Evolutionary conservation across 345 rosid species (phyloP), one percentile per base, ranked within the genome.

Genomic region (Pseudoturritis turrita): DNA sequence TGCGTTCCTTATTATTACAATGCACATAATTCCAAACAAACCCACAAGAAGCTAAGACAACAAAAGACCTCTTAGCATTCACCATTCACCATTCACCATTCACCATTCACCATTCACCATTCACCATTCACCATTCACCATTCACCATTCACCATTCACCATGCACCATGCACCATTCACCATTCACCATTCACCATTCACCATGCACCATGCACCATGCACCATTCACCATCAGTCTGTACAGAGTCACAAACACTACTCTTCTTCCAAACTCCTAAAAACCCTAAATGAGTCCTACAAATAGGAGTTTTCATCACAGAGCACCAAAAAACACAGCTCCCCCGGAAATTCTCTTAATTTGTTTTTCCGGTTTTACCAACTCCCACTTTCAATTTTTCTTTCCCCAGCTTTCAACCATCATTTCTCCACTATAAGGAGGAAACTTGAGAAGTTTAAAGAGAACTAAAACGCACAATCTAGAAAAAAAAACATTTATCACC

Each of bases 271-370:
- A 61, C 70, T 49, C 67, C 72, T 74, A 65, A 46, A n/a, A 47
- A 57, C 73, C 58, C 70, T 68, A 31, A 66, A 14, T 18, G 62
- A 56, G 45, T 60, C 68, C 74, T 57, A 73, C 65, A 36, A 2
- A 23, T 62, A 60, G 62, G 63, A 69, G 75, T 68, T 80, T 77
- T 40, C 89, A 72, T 64, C 81, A 50, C 75, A 80, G 89, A 80
- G 87, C 87, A 83, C 59, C 84, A 79, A 83, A 86, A 83, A 84
- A 80, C 72, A 84, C 73, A 80, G 83, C 87, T 82, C 88, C 83
- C 77, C 81, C 45, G 73, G 80, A 77, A 75, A 54, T 46, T 19
- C n/a, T n/a, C n/a, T 15, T 67, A 40, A 19, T 29, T 46, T 6
- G 0, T 18, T 23, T 28, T 13, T 1, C 67, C 51, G 33, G 49